These are phyloP conservation scores for Hepatocystis sp. DNA, from an alignment of 169 alveolate genomes.

Conservation along the genomic window DNA sequence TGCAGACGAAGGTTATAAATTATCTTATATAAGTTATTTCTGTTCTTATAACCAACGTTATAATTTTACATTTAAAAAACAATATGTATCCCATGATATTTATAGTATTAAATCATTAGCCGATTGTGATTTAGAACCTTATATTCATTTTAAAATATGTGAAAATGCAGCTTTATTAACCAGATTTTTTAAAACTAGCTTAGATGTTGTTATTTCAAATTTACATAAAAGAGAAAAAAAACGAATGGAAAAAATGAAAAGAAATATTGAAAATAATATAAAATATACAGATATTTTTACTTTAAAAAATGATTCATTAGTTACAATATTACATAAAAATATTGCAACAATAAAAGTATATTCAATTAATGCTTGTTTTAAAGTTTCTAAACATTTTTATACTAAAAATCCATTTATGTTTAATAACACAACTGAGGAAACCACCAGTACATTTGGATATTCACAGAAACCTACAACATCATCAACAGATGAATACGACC, in stretches of 20 bases:
- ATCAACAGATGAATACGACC: too few species aligned
- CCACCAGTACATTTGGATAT: too few species aligned
- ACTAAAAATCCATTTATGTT: too few species aligned
- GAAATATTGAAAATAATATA: slow-evolving; percentile 12
- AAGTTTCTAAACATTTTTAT: not conserved
- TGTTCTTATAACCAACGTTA: slow-evolving; percentile 42
- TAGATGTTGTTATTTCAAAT: slow-evolving; percentile 3
- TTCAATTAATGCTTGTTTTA: slow-evolving; percentile 37
- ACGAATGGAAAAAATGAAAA: slow-evolving; percentile 31
- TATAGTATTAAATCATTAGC: not conserved
- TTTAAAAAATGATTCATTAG: slow-evolving; percentile 57
- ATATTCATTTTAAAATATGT: slow-evolving; percentile 42
- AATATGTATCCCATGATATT: slow-evolving; percentile 9
- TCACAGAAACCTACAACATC: too few species aligned
- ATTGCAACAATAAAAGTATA: slow-evolving; percentile 22
- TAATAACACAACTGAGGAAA: too few species aligned
- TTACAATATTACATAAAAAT: slow-evolving; percentile 18
- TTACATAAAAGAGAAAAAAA: slow-evolving; percentile 21
- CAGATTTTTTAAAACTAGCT: slow-evolving; percentile 1
- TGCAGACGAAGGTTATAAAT: slow-evolving; percentile 3
- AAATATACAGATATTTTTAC: slow-evolving; percentile 8
- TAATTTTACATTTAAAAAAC: slow-evolving; percentile 30
- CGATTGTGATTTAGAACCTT: not conserved
- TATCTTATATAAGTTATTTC: slow-evolving; percentile 21
- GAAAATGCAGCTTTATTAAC: slow-evolving; percentile 24